These are phyloP conservation scores for Moricandia moricandioides DNA, from an alignment of 345 rosid species.

Conservation along the genomic window DNA sequence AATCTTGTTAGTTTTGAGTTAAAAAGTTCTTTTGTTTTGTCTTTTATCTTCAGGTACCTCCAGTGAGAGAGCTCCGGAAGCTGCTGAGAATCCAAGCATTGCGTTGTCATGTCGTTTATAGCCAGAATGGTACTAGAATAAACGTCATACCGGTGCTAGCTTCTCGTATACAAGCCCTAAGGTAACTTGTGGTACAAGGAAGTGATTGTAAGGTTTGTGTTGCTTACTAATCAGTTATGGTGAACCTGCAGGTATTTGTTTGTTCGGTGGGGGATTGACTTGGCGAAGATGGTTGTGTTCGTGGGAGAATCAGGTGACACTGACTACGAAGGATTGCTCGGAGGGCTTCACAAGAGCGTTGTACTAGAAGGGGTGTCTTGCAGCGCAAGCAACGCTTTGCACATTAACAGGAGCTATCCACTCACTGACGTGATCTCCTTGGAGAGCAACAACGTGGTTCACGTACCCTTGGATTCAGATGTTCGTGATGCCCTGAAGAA, in stretches of 20 bases:
- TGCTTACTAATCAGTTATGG: neutral
- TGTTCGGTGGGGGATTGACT: slow-evolving; percentile 89
- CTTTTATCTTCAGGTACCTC: slow-evolving; percentile 56
- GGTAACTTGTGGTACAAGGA: slow-evolving; percentile 45
- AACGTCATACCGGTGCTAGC: slow-evolving; percentile 82
- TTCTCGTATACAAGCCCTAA: slow-evolving; percentile 87
- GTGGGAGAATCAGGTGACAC: slow-evolving; percentile 94
- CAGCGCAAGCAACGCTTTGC: slow-evolving; percentile 51
- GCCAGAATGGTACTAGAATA: slow-evolving; percentile 76
- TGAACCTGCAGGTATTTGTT: slow-evolving; percentile 71
- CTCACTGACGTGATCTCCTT: slow-evolving; percentile 73
- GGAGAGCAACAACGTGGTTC: slow-evolving; percentile 64
- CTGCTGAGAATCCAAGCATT: slow-evolving; percentile 83
- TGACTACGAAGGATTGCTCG: slow-evolving; percentile 88
- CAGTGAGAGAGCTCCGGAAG: slow-evolving; percentile 85
- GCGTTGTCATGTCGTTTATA: slow-evolving; percentile 76
- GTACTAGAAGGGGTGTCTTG: slow-evolving; percentile 69
- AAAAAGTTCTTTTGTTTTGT: neutral
- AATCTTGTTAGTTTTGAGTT: neutral
- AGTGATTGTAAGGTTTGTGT: neutral
- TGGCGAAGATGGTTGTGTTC: slow-evolving; percentile 79
- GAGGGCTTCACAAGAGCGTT: slow-evolving; percentile 79
- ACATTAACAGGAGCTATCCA: slow-evolving; percentile 69
- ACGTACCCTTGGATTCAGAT: slow-evolving; percentile 48
- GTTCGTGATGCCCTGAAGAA: slow-evolving; percentile 58